phyloP scores from a whole-genome alignment of 164 flowering plant genomes.

The Macadamia tetraphylla region DNA sequence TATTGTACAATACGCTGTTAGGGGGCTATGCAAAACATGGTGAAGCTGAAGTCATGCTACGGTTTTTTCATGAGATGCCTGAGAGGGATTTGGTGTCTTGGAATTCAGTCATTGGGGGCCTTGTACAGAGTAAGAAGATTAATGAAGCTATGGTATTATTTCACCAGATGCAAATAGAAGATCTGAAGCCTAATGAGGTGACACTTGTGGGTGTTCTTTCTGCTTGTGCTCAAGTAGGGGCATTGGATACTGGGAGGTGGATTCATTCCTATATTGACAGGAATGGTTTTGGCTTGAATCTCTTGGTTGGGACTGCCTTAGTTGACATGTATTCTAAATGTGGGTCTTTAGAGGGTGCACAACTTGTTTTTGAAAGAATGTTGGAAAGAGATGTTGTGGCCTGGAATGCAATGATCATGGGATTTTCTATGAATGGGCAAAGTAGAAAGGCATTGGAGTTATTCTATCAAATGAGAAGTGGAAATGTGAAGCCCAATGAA shows the following conservation, averaged over 20 bases:
- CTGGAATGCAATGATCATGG: conserved; percentile 45
- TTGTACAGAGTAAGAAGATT: conserved; percentile 23
- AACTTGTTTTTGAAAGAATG: conserved; percentile 24
- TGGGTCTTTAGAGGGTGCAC: conserved; percentile 32
- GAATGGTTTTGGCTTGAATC: conserved; percentile 15
- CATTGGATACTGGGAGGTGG: conserved; percentile 36
- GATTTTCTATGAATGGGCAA: conserved; percentile 34
- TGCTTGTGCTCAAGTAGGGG: conserved; percentile 38
- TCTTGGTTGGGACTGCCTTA: conserved; percentile 25
- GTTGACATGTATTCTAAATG: conserved; percentile 43
- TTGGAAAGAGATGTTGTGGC: conserved; percentile 24
- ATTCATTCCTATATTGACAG: conserved; percentile 30
- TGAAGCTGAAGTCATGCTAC: conserved; percentile 13
- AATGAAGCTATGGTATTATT: conserved; percentile 30
- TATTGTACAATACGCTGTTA: conserved; percentile 26
- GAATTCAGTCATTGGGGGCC: conserved; percentile 41
- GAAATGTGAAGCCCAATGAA: conserved; percentile 29
- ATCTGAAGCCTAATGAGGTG: conserved; percentile 26
- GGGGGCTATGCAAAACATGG: conserved; percentile 27
- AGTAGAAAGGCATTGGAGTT: conserved; percentile 23
- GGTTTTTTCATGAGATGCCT: conserved; percentile 30
- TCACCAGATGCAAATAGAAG: conserved; percentile 22
- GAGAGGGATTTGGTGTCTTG: conserved; percentile 36
- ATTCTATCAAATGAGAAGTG: conserved; percentile 24
- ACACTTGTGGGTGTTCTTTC: conserved; percentile 31